Base-by-base conservation (phyloP, 1,139 yeast genomes). In the Spencermartinsiella ligniputridi region DNA sequence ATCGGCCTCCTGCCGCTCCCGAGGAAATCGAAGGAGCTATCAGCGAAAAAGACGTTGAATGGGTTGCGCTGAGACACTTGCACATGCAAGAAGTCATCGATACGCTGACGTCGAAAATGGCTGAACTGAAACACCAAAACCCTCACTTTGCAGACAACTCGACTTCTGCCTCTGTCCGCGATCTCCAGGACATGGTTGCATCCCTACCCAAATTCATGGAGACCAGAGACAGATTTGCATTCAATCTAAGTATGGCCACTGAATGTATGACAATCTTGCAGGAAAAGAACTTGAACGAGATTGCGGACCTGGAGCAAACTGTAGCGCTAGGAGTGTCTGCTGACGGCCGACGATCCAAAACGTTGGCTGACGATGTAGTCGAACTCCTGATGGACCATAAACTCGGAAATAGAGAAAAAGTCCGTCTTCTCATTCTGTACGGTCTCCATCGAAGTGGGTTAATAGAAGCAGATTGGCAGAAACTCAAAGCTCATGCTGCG, bases 371-470 rank as follows among this genome's bases (percentile, higher is more conserved):
- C 45, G 81, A 78, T 39, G 68, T 90, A 49, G 70, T 92, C 24
- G 73, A 69, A 3, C 61, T 81, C 30, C 68, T 90, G 34, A 77
- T 78, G 18, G 66, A 81, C 52, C 73, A 71, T 41, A 42, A 45
- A 6, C 69, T 79, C 41, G 71, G 69, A 20, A 69, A 73, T 18
- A 72, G 75, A 39, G 94, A 88, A 56, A 87, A 87, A 59, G 71
- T 88, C 52, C 75, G 98, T 50, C 70, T 86, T 37, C 76, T 92
- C n/a, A 70, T 87, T 24, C 68, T 85, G 3, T 92, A 92, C 63
- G 84, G 90, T 1, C 64, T 89, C 33, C 85, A 81, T 63, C 74
- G 97, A 53, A 92, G 94, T 3, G 98, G 99, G 0, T 69, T 92
- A 22, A 73, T 87, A 15, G 83, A 81, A 53, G 63, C 73, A 6